phyloP scores from a whole-genome alignment of 768 basidiomycete genomes.

The Trichaptum fuscoviolaceum region DNA sequence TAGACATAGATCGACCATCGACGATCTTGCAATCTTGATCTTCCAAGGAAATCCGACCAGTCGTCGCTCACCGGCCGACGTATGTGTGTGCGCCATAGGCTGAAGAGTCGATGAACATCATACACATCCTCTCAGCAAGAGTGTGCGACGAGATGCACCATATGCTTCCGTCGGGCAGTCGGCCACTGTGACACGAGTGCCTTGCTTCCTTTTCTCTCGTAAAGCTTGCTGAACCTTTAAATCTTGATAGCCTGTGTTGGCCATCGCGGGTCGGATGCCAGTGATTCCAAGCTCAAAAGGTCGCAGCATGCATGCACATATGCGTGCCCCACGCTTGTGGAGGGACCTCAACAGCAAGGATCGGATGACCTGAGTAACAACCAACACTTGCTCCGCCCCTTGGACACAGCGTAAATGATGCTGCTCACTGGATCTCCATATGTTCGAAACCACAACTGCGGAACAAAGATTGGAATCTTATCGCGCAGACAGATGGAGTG shows the following conservation, averaged over 20 bases:
- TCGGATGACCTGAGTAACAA: too few relatives aligned
- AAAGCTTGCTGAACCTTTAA: not conserved
- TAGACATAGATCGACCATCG: not conserved
- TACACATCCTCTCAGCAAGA: too few relatives aligned
- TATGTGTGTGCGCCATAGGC: not conserved
- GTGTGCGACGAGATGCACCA: not conserved
- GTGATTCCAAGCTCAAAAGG: not conserved
- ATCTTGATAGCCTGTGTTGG: not conserved
- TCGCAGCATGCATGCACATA: too few relatives aligned
- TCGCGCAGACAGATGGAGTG: too few relatives aligned
- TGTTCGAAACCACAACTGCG: too few relatives aligned
- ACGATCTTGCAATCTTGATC: not conserved
- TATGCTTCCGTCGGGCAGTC: slow-evolving; percentile 1
- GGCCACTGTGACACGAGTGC: not conserved
- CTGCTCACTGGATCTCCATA: too few relatives aligned
- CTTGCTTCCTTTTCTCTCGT: not conserved
- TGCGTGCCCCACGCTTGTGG: too few relatives aligned
- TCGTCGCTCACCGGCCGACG: not conserved
- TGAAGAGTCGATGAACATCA: not conserved
- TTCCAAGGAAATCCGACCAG: not conserved
- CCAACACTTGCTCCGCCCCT: too few relatives aligned
- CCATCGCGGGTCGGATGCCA: not conserved
- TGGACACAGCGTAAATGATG: too few relatives aligned
- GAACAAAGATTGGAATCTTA: too few relatives aligned
- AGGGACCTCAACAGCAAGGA: too few relatives aligned